Evolutionary conservation across 2,329 filamentous ascomycete species (phyloP).

Genomic region (Ophiostoma montium): DNA sequence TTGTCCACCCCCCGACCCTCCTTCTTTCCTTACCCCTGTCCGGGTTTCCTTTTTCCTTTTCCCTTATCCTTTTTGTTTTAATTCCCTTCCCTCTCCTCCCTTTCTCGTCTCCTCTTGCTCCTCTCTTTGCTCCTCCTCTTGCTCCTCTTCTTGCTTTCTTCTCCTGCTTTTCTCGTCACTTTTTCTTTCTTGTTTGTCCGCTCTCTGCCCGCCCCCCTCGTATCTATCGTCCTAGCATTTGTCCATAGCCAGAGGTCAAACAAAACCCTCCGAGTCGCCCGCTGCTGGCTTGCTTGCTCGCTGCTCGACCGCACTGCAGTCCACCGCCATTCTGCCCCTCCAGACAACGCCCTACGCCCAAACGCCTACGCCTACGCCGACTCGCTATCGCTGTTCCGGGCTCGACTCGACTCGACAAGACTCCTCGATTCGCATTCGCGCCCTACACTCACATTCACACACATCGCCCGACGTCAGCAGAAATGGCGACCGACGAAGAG

Average conservation of each 20-base stretch:
- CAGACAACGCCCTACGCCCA: no score
- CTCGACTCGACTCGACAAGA: background rate
- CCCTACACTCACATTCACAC: background rate
- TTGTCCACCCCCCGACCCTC: no score
- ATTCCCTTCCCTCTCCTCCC: background rate
- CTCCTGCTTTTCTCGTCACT: background rate
- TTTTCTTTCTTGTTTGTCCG: background rate
- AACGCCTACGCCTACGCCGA: no score
- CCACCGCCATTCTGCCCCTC: slow-evolving; percentile 1
- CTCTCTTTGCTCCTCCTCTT: background rate
- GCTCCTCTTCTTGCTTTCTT: background rate
- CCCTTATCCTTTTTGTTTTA: no score
- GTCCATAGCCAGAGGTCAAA: background rate
- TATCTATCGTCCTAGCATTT: background rate
- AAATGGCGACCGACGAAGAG: slow-evolving; percentile 44
- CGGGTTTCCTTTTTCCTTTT: no score
- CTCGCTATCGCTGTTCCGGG: no score
- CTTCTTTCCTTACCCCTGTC: no score
- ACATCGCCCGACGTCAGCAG: background rate
- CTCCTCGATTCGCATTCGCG: background rate
- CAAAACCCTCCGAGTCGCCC: background rate
- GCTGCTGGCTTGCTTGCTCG: background rate
- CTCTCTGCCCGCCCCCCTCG: background rate
- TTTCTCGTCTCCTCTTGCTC: background rate
- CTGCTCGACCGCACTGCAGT: background rate